Base-by-base conservation (phyloP, 2,329 filamentous ascomycete genomes). In the Ambrosiella cleistominuta region DNA sequence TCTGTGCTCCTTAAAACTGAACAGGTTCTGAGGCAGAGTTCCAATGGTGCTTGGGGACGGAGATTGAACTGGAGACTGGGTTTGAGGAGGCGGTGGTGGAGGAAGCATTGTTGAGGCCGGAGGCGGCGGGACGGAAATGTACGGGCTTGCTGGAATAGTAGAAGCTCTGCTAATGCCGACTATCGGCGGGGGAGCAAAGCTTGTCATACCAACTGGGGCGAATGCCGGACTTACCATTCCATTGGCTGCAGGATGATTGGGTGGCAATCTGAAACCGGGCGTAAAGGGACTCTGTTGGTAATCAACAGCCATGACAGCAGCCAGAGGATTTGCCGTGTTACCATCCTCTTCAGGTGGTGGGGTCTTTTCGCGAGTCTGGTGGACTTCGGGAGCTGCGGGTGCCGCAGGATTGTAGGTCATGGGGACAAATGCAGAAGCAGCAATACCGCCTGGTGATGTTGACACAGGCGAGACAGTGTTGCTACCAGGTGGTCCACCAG, bases 351-450 rank as follows among this genome's bases (percentile, higher is more conserved):
- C 78, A 2, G 83, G 84, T 3, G 86, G 86, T 1, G 86, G 86
- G 0, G 86, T 91, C 75, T 89, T 89, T 68, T 90, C 86, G 53
- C 86, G 77, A 67, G 86, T 80, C 17, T 77, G 74, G 56, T 89
- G 81, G 19, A 78, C 74, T 67, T 90, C 86, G 0, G 86, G 85
- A 0, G 85, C 84, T 0, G 85, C 76, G 3, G 86, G 86, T 1
- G 86, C 85, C 0, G 86, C 86, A 2, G 86, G 86, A 66, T 90
- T 90, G 66, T 90, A 90, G 1, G 84, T 79, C 71, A 87, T 81
- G 0, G 83, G 83, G 7, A 70, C 74, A 63, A 82, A 83, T 64
- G 65, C 54, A 39, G 64, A 42, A 15, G 62, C 61, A 39, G 68
- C 70, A 60, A 66, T 69, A 50, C 68, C 69, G 62, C 65, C 68